Evolutionary conservation across 805 yeast species (phyloP), one percentile per base, ranked within the genome.

Genomic region (Kurtzmaniella fragi): DNA sequence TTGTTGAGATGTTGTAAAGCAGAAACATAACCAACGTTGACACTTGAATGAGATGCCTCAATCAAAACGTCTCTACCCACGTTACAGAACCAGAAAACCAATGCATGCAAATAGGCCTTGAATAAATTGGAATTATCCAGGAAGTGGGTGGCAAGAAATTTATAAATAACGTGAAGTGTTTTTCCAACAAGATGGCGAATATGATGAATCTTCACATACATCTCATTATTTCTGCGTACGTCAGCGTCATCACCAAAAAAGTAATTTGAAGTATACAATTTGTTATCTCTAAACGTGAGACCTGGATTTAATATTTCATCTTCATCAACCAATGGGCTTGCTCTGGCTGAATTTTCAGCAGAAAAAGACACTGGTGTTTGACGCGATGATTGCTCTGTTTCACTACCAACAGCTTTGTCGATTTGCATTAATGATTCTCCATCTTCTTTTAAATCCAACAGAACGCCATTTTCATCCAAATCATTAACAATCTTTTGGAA

Each of bases 21-120:
- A 33, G 74, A 75, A 39, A 82, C 67, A 50, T 75, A 79, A 0
- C 71, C 67, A 42, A 79, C 76, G 34, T 77, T 77, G 27, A 82
- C 66, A 28, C 65, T 63, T 4, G 80, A 75, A 33, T 78, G 81
- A 42, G 79, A 76, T 3, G 73, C 63, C 31, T 73, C 80, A 36
- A 80, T 71, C 1, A 82, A 59, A 10, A 83, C 64, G 47, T 86
- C 95, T 40, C 77, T 72, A 2, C 95, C 95, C 17, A 83, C 82
- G 53, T 88, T 93, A 17, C 83, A 70, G 48, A 83, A 81, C 87
- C 95, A 93, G 5, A 82, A 77, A 44, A 82, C 78, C 32, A 83
- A 54, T 3, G 82, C 80, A 50, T 78, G 76, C 26, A 88, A 60
- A 27, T 82, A 69, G 34, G 78, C 75, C 44, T 78, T 78, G 53